Percentiles rank a stretch among this genome's conserved stretches.
Evolutionary conservation across 805 yeast species (phyloP).

Genomic region (Metschnikowia noctiluminum): DNA sequence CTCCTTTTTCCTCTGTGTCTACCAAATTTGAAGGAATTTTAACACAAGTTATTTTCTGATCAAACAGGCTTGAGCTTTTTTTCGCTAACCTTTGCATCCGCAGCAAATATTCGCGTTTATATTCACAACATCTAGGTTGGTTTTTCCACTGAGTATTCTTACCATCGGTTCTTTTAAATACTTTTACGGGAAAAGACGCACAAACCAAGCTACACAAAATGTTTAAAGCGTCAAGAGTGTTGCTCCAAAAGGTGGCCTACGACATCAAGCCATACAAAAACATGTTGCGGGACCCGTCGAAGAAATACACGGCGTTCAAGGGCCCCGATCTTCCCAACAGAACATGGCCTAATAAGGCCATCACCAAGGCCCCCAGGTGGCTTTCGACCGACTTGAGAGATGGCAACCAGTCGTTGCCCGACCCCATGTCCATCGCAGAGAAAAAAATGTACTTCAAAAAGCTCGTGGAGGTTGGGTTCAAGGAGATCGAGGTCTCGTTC

Average conservation of each 20-base stretch:
- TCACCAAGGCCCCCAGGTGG: constrained; percentile 77
- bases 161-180: too few species aligned
- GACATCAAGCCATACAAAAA: constrained; percentile 21
- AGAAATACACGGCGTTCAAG: constrained; percentile 55
- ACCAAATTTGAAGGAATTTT: too few species aligned
- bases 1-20: too few species aligned
- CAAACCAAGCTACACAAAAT: constrained; percentile 7
- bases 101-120: too few species aligned
- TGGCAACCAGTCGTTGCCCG: constrained; percentile 79
- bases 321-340: constrained; percentile 58
- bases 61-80: too few species aligned
- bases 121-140: too few species aligned
- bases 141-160: too few species aligned
- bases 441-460: constrained; percentile 74
- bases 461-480: constrained; percentile 68
- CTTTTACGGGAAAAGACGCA: neutral
- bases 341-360: constrained; percentile 66
- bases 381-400: constrained; percentile 76
- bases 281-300: constrained; percentile 71
- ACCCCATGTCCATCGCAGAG: constrained; percentile 74
- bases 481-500: constrained; percentile 77
- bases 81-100: too few species aligned
- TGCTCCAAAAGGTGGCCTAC: constrained; percentile 25
- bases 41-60: too few species aligned
- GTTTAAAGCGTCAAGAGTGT: constrained; percentile 25